These are phyloP conservation scores for Rehmannia glutinosa DNA, from an alignment of 257 asterid species.

Conservation along the genomic window DNA sequence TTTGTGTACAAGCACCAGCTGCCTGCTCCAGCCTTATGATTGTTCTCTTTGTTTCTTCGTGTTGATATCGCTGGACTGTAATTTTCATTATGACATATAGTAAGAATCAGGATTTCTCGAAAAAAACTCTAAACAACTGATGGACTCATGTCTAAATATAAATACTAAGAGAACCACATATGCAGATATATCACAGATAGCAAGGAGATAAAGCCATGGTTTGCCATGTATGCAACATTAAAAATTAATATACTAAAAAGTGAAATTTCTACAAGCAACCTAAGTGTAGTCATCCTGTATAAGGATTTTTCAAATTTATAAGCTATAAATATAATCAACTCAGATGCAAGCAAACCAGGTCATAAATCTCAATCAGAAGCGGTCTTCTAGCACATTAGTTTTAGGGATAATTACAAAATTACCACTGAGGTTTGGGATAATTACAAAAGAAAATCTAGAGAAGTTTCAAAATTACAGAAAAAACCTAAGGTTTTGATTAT, in stretches of 20 bases:
- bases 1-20: slow-evolving; percentile 46
- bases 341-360: no score
- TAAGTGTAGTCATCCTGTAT: background rate
- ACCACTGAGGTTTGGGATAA: no score
- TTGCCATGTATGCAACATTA: background rate
- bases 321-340: background rate
- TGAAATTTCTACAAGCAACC: background rate
- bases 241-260: background rate
- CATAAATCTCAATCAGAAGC: background rate
- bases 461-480: no score
- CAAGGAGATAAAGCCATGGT: background rate
- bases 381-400: no score
- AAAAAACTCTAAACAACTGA: background rate
- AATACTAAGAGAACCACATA: background rate
- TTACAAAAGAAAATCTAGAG: no score
- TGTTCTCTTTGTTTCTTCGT: slow-evolving; percentile 41
- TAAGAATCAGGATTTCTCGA: background rate
- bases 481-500: no score
- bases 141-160: background rate
- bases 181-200: background rate
- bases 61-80: slow-evolving; percentile 52
- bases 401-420: no score
- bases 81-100: slow-evolving; percentile 11
- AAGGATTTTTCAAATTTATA: background rate
- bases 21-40: slow-evolving; percentile 84